Evolutionary conservation across 805 yeast genomes (phyloP), one percentile per base, ranked within the genome.

Genomic region (Brettanomyces nanus): DNA sequence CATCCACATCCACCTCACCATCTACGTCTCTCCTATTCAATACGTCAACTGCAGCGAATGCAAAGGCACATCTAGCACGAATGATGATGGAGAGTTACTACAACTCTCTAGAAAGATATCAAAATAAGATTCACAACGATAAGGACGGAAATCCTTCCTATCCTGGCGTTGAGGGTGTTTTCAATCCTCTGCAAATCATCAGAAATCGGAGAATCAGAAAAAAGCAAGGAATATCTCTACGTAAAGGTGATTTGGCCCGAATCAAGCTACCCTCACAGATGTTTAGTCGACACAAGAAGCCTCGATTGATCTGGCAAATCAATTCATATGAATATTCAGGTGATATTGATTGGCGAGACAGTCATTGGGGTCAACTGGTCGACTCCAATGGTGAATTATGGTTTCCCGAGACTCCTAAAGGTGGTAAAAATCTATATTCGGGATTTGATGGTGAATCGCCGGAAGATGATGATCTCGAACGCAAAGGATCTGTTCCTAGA

Each of bases 151-250:
- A 20, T 2, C 51, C 52, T 0, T 37, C 32, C 3, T 69, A 71
- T 44, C 69, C 66, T 2, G 74, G 73, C 2, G 71, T 81, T 3
- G 85, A 78, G 39, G 84, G 80, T 3, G 70, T 73, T 3, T 86
- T 79, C 62, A 86, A 86, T 52, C 95, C 95, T 3, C 61, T 86
- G 31, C 95, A 85, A 57, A 70, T 79, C n/a, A 75, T 86, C 20
- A 62, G 96, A 40, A 81, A 85, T 57, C 66, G 95, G 41, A 67
- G 66, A 46, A 53, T 80, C 3, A 57, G 84, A 37, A 68, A 69
- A 40, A 71, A 70, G 47, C 62, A 71, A 47, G 68, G 66, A 36
- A 74, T 72, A 40, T 61, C 63, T 26, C 69, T 74, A 3, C 65
- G 68, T 28, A 62, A 65, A 3, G 39, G 33, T 7, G 41, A 35